Percentiles rank a stretch among this genome's conserved stretches.
Conservation (phyloP, 164 flowering plant species). For the Warburgia ugandensis region DNA sequence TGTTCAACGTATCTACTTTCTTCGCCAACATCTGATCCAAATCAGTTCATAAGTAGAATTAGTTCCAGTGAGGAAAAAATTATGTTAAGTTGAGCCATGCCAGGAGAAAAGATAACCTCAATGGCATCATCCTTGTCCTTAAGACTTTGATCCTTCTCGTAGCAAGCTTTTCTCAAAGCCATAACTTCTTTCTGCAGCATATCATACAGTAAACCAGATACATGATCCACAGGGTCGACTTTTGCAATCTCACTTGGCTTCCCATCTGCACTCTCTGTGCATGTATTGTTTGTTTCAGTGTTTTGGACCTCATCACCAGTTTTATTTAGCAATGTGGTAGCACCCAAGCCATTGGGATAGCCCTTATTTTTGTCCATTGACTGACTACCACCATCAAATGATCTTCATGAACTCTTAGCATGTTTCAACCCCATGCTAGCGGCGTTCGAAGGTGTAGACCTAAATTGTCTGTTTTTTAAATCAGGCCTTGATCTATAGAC, state of each 20-base stretch:
- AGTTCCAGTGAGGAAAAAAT: background rate
- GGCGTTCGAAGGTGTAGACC: conserved; percentile 23
- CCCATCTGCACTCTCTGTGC: conserved; percentile 19
- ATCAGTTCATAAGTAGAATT: background rate
- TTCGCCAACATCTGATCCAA: conserved; percentile 57
- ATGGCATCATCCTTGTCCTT: conserved; percentile 72
- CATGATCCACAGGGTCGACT: conserved; percentile 36
- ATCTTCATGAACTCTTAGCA: conserved; percentile 34
- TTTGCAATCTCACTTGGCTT: conserved; percentile 21
- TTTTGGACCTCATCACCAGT: conserved; percentile 9
- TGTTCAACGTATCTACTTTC: conserved; percentile 67
- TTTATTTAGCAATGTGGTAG: conserved; percentile 7
- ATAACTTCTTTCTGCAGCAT: conserved; percentile 65
- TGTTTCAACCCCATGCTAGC: conserved; percentile 26
- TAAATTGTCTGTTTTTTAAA: conserved; percentile 20
- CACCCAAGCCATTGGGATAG: conserved; percentile 12
- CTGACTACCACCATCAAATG: conserved; percentile 46
- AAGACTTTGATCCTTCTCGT: conserved; percentile 58
- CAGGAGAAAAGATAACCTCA: conserved; percentile 31
- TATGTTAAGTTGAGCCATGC: background rate
- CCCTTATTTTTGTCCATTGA: conserved; percentile 27
- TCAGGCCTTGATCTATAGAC: no score
- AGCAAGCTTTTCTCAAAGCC: conserved; percentile 47
- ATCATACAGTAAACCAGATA: conserved; percentile 57
- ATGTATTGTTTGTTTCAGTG: conserved; percentile 10